Base-by-base conservation (phyloP, 805 yeast species). In the Lipomyces japonicus region DNA sequence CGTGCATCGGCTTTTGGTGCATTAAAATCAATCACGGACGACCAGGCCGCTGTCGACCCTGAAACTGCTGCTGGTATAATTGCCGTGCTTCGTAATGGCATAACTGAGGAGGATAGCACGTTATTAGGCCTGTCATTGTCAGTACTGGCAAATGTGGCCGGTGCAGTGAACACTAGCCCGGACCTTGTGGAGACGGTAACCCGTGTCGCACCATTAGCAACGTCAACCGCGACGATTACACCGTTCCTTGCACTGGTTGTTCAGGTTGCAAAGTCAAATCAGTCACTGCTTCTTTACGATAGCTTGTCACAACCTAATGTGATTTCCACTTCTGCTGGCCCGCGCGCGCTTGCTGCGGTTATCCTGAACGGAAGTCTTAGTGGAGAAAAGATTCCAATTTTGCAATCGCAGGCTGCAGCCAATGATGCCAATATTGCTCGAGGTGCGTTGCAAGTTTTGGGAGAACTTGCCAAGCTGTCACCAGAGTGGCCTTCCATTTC, bases 1-100 rank as follows among this genome's bases (percentile, higher is more conserved):
- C 55, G 68, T 4, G 34, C 59, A n/a, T 45, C 61, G 2, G 46
- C 65, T 14, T 43, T 65, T 16, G 39, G 44, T 16, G 58, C 65
- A 2, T 50, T 63, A 21, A 44, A 43, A 26, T 42, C 44, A n/a
- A 42, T 44, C 10, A 38, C 48, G 16, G 46, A 35, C 24, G 40
- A 40, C 12, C 45, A 24, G 21, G 22, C 16, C 21, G 26, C 26
- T 3, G 21, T 19, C n/a, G 48, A 32, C 18, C 28, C 24, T 6
- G 45, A 48, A 16, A 24, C 53, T 1, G 50, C 51, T 9, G 36
- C 45, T 2, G 46, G 36, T 9, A 47, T 58, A 12, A 37, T 47
- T n/a, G 46, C 53, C 14, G 53, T 57, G 16, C 35, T 54, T 16
- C 35, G 45, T 3, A 30, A 39, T 10, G 41, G 44, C 6, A 18